A percentile compares a stretch with the other conserved stretches of the same genome.
These are phyloP conservation scores for Metarhizium rileyi DNA, from an alignment of 2,329 filamentous ascomycete species.

Conservation along the genomic window DNA sequence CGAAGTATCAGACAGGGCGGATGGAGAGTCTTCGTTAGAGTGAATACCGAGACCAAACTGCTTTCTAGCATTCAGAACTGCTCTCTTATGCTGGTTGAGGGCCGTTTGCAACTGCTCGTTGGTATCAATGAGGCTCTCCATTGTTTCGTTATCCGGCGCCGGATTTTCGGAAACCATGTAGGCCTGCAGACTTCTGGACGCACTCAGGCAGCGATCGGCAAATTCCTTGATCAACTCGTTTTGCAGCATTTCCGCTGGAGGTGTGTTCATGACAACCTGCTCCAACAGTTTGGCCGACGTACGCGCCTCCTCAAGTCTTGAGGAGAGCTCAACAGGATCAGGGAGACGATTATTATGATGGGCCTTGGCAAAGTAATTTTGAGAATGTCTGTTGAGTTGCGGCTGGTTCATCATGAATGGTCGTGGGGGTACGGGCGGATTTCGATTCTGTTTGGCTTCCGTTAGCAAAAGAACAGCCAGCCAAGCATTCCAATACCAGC, in stretches of 20 bases:
- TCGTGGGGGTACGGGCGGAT: conserved; percentile 11
- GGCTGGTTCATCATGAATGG: conserved; percentile 8
- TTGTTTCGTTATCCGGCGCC: conserved; percentile 81
- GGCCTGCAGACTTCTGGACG: conserved; percentile 69
- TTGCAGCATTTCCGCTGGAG: conserved; percentile 60
- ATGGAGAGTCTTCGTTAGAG: conserved; percentile 18
- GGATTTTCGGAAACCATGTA: conserved; percentile 79
- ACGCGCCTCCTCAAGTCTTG: conserved; percentile 78
- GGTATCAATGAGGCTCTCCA: conserved; percentile 86
- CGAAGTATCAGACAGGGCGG: conserved; percentile 18
- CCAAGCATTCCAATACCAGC: neutral
- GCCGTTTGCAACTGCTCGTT: conserved; percentile 84
- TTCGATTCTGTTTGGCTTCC: conserved; percentile 11
- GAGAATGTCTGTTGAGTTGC: conserved; percentile 28
- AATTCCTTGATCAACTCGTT: conserved; percentile 95
- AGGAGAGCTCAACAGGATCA: conserved; percentile 64
- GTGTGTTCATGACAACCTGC: conserved; percentile 82
- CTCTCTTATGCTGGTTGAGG: conserved; percentile 74
- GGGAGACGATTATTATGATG: conserved; percentile 47
- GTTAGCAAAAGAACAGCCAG: neutral
- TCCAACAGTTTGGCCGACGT: conserved; percentile 88
- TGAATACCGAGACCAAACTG: conserved; percentile 32
- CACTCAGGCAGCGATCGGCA: conserved; percentile 71
- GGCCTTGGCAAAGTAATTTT: conserved; percentile 49
- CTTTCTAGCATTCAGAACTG: conserved; percentile 56